These are phyloP conservation scores for Globisporangium heterothallicum DNA, from an alignment of 352 stramenopile species.

Conservation along the genomic window DNA sequence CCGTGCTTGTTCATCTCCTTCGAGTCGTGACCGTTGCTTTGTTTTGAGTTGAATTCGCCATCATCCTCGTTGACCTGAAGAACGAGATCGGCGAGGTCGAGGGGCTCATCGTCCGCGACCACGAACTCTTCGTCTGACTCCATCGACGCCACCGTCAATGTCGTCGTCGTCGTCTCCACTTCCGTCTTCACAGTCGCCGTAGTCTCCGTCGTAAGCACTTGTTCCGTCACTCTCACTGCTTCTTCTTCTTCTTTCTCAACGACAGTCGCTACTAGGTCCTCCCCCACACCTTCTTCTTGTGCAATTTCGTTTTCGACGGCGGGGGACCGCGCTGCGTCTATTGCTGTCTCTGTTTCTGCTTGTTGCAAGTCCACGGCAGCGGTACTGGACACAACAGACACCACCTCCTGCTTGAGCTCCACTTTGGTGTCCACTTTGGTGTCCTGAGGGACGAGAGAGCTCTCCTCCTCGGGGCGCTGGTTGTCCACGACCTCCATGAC, in stretches of 20 bases:
- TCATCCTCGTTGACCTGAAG: conserved; percentile 17
- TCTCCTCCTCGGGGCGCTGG: conserved; percentile 6
- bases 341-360: too few species aligned
- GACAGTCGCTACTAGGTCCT: background rate
- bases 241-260: background rate
- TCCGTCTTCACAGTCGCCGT: background rate
- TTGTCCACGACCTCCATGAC: conserved; percentile 14
- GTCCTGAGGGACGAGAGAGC: background rate
- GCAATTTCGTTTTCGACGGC: conserved; percentile 3
- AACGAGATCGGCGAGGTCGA: conserved; percentile 21
- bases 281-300: background rate
- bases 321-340: background rate
- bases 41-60: conserved; percentile 22
- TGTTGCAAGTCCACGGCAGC: too few species aligned
- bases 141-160: background rate
- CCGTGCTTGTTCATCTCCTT: too few species aligned
- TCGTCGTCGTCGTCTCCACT: background rate
- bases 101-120: conserved; percentile 3
- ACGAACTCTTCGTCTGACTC: background rate
- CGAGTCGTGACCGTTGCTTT: too few species aligned
- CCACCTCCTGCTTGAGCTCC: background rate
- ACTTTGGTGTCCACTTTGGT: background rate
- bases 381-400: too few species aligned
- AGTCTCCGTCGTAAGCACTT: background rate
- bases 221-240: background rate